These are phyloP conservation scores for Bonia amplexicaulis DNA, from an alignment of 176 grass and related monocot species.

Conservation along the genomic window DNA sequence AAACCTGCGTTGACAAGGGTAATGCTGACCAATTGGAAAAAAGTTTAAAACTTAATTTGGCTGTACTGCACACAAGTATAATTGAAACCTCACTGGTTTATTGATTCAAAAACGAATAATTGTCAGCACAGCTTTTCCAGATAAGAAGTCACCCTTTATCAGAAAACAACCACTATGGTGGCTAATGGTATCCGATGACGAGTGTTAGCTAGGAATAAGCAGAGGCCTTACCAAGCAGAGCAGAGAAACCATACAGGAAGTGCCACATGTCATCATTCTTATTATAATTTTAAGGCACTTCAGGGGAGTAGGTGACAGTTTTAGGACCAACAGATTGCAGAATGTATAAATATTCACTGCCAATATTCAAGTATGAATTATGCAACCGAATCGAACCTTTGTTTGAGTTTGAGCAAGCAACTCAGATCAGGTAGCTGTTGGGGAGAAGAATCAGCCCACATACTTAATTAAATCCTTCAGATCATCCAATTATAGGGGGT, in stretches of 20 bases:
- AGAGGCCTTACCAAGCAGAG: background rate
- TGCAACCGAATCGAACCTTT: background rate
- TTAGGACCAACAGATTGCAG: conserved; percentile 17
- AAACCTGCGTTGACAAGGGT: background rate
- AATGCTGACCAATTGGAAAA: background rate
- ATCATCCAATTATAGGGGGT: background rate
- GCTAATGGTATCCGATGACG: background rate
- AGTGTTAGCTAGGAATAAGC: background rate
- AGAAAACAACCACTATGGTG: background rate
- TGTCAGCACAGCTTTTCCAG: background rate
- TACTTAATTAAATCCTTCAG: conserved; percentile 29
- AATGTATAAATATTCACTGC: conserved; percentile 5
- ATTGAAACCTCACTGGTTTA: background rate
- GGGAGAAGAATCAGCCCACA: conserved; percentile 28
- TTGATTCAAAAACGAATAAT: background rate
- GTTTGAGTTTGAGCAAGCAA: conserved; percentile 12
- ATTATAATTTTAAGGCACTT: background rate
- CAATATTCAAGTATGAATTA: conserved; percentile 15
- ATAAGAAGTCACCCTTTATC: no score
- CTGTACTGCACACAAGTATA: background rate
- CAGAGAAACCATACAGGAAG: background rate
- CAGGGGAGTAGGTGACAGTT: conserved; percentile 41
- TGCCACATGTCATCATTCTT: background rate
- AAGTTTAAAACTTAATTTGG: background rate
- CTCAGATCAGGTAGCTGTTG: conserved; percentile 29